These are phyloP conservation scores for Fusarium sp. DNA, from an alignment of 2,329 filamentous ascomycete species.

Conservation along the genomic window DNA sequence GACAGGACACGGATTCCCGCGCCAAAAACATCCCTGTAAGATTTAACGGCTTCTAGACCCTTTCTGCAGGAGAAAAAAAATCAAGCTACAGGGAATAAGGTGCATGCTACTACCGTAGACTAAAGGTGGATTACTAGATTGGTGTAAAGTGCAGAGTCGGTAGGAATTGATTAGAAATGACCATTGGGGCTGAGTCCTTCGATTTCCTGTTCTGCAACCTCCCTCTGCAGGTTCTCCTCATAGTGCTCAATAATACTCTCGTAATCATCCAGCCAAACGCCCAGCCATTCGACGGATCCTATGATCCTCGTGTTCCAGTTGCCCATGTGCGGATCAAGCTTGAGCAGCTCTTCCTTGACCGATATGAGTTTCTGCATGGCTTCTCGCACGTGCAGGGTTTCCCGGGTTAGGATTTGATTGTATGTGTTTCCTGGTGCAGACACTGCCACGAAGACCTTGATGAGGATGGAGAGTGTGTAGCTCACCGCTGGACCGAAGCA, in stretches of 20 bases:
- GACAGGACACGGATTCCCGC: neutral
- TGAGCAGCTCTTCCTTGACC: conserved; percentile 10
- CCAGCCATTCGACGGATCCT: conserved; percentile 28
- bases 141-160: neutral
- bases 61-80: neutral
- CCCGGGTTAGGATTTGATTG: neutral
- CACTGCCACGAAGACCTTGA: conserved; percentile 28
- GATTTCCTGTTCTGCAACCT: conserved; percentile 23
- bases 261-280: conserved; percentile 24
- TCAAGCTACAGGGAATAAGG: neutral
- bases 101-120: neutral
- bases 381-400: conserved; percentile 4
- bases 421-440: conserved; percentile 28
- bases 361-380: conserved; percentile 19
- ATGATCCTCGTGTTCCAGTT: conserved; percentile 33
- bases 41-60: conserved; percentile 17
- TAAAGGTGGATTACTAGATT: neutral
- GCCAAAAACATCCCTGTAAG: neutral
- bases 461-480: conserved; percentile 27
- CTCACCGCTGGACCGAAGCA: conserved; percentile 26
- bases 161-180: conserved; percentile 11
- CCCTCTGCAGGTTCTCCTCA: conserved; percentile 25
- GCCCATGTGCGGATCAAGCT: conserved; percentile 23
- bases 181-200: conserved; percentile 24
- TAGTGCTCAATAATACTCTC: conserved; percentile 22